Evolutionary conservation across 371 early-diverging fungal species (phyloP).

Genomic region (Zychaea mexicana): DNA sequence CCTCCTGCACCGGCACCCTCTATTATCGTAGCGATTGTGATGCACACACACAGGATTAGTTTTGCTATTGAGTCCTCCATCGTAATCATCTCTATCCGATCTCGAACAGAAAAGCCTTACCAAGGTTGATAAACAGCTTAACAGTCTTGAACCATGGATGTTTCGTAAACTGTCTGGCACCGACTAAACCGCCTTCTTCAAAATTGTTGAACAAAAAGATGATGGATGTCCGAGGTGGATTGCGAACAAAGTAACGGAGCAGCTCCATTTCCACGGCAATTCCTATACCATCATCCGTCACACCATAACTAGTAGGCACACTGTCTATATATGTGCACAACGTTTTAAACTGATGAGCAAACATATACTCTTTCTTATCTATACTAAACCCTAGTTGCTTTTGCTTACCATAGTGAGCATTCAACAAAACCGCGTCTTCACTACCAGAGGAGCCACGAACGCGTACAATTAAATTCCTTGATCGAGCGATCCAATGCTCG

Average conservation of each 20-base stretch:
- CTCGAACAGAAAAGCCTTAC: no score
- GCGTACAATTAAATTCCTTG: constrained; percentile 54
- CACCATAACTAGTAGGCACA: constrained; percentile 80
- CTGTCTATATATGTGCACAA: constrained; percentile 49
- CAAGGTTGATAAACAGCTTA: constrained; percentile 80
- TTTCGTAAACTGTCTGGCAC: constrained; percentile 69
- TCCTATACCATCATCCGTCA: constrained; percentile 85
- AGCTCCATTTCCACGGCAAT: constrained; percentile 73
- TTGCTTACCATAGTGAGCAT: constrained; percentile 60
- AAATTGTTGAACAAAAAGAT: constrained; percentile 87
- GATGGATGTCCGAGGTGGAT: constrained; percentile 61
- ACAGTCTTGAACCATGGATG: constrained; percentile 81
- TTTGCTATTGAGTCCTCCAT: no score
- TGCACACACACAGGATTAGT: no score
- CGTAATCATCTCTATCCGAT: neutral
- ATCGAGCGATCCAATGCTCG: constrained; percentile 48
- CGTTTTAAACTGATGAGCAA: no score
- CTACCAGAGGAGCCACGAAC: constrained; percentile 44
- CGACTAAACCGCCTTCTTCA: constrained; percentile 83
- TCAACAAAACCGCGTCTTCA: constrained; percentile 51
- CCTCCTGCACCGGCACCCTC: constrained; percentile 86
- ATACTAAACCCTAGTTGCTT: neutral
- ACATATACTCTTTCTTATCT: no score
- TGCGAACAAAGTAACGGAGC: constrained; percentile 60
- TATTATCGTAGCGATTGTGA: constrained; percentile 8